A percentile compares a stretch with the other conserved stretches of the same genome.
Evolutionary conservation across 192 early-diverging fungal species (phyloP).

Genomic region (Pilaira anomala): DNA sequence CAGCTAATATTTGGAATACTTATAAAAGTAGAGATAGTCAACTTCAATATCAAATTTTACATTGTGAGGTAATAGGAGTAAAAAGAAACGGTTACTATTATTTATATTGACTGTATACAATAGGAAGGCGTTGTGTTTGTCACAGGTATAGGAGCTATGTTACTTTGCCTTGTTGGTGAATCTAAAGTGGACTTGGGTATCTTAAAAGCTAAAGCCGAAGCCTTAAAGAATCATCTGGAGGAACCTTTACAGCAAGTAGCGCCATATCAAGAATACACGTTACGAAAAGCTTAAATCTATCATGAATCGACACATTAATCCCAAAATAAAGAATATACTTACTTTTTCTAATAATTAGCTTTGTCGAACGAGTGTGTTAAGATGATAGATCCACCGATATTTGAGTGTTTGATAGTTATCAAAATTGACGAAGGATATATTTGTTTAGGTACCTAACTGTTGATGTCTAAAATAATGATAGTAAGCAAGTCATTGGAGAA

Average conservation of each 20-base stretch:
- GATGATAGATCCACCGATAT: no score
- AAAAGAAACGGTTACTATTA: no score
- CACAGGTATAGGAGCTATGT: conserved; percentile 38
- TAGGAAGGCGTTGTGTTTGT: conserved; percentile 28
- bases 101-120: not conserved
- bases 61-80: conserved; percentile 55
- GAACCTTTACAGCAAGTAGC: conserved; percentile 31
- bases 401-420: no score
- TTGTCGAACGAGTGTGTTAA: no score
- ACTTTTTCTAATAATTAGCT: no score
- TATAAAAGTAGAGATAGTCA: conserved; percentile 40
- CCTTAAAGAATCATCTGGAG: conserved; percentile 46
- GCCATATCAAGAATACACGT: conserved; percentile 17
- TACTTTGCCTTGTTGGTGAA: conserved; percentile 53
- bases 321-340: no score
- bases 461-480: no score
- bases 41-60: conserved; percentile 43
- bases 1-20: conserved; percentile 59
- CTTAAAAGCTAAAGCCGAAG: conserved; percentile 53
- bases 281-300: no score
- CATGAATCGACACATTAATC: no score
- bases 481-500: no score
- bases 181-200: conserved; percentile 48
- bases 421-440: no score
- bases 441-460: no score